Base-by-base conservation (phyloP, 116 monocot species). In the Zostera marina region DNA sequence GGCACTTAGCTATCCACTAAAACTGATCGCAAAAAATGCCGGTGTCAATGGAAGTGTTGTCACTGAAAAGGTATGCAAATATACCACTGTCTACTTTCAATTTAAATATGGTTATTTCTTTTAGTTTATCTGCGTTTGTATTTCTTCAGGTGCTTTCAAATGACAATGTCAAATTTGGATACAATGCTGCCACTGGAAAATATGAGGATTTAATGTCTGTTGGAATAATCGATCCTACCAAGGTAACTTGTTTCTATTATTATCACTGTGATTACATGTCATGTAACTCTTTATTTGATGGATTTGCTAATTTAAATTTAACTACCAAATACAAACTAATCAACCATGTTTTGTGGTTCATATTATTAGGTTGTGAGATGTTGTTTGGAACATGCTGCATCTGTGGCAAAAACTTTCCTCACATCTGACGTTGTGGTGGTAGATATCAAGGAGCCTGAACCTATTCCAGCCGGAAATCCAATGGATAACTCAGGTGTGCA, bases 41-140 rank as follows among this genome's bases (percentile, higher is more conserved):
- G 91, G 91, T 22, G 82, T 82, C 43, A 83, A 92, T 67, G 91
- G 91, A 55, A 82, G 82, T 42, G 85, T 92, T 53, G 80, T 92
- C n/a, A 58, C 45, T 13, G 91, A 86, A 72, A 92, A 86, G 80
- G 32, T 32, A 32, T 32, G 5, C 5, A 32, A 32, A 32, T 32
- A 32, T 32, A 32, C 0, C 5, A 32, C 32, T 32, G 5, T 5
- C 32, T 0, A 32, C 32, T 0, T 32, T 0, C 32, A 32, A 32
- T 5, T 32, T 32, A 2, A 32, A 3, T 5, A 32, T 32, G 32
- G 5, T 32, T 1, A 2, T 32, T 32, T 32, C 32, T 32, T 5
- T 32, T 32, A 3, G 32, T 32, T 32, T 32, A 32, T 32, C 32
- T 32, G 32, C 32, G 5, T 32, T 32, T 13, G 64, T 63, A 16